Evolutionary conservation across 768 basidiomycete genomes (phyloP), one percentile per base, ranked within the genome.

Genomic region (Amanita subjunquillea): DNA sequence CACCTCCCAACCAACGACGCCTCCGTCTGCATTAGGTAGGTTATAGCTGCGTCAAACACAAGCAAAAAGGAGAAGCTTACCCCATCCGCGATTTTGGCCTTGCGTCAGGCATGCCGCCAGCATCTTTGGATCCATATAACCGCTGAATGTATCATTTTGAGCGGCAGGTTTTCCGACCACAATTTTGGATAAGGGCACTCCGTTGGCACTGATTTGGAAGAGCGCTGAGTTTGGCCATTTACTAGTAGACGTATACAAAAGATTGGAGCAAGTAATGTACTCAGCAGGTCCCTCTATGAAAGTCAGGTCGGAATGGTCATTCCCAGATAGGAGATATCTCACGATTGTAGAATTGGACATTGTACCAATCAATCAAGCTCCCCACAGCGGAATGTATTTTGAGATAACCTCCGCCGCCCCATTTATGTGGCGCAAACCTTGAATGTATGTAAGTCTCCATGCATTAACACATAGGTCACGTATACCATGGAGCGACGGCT

Each of bases 361-460:
- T 77, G 58, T 77, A 82, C 76, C 81, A 85, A 62, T 85, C 83
- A 58, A 85, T 85, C 22, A 76, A 62, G 56, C 62, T 67, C 3
- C 83, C 83, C 13, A 80, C 79, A 4, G 65, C 58, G 45, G 68
- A 48, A 61, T 83, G 69, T 25, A 86, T 74, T 47, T 67, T 70
- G 27, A 78, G 47, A 58, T 84, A 84, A 9, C 74, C 82, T 30
- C 80, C 81, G 23, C 69, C 72, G 15, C 65, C 65, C 65, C 67
- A 77, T 43, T 55, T 61, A 32, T 54, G 65, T 7, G 72, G 71
- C n/a, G 71, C 65, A 55, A 76, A 77, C 74, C 74, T 74, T 37
- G n/a, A 45, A 56, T 39, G 7, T 36, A 36, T 30, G n/a, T 15
- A 27, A 29, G 12, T 2, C 29, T 27, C 8, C n/a, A n/a, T 12